Percentiles rank a stretch among this genome's conserved stretches.
These are phyloP conservation scores for Pseudogymnoascus sp. DNA, from an alignment of 2,329 filamentous ascomycete genomes.

Conservation along the genomic window DNA sequence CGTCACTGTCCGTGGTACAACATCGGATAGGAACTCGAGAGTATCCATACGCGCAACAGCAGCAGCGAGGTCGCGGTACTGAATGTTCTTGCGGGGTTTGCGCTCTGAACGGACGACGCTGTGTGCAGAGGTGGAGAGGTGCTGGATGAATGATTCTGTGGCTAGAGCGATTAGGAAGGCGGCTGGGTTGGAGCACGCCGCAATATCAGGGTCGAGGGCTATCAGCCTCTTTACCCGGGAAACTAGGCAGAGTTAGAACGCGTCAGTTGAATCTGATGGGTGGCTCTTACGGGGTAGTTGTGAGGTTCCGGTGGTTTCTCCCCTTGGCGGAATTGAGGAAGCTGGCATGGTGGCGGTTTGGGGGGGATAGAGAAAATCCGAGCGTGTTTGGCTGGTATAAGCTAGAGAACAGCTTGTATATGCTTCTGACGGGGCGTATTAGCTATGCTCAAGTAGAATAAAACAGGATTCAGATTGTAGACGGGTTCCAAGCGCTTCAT, in stretches of 20 bases:
- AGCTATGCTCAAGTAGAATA: not conserved
- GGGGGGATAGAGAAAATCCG: not conserved
- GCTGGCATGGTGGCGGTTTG: slow-evolving; percentile 60
- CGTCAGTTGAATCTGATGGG: not conserved
- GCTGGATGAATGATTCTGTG: slow-evolving; percentile 92
- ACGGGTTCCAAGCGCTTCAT: not conserved
- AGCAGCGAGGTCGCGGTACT: slow-evolving; percentile 87
- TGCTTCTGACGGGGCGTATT: not conserved
- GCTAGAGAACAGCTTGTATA: not conserved
- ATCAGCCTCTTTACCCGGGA: slow-evolving; percentile 96
- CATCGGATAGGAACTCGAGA: slow-evolving; percentile 87
- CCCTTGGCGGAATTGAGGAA: slow-evolving; percentile 67
- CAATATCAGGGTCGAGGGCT: slow-evolving; percentile 74
- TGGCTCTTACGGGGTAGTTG: slow-evolving; percentile 67
- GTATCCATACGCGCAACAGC: slow-evolving; percentile 85
- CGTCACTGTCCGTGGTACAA: slow-evolving; percentile 77
- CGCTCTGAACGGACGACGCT: slow-evolving; percentile 84
- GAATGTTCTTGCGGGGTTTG: slow-evolving; percentile 87
- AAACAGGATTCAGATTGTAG: not conserved
- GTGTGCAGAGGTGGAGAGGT: slow-evolving; percentile 76
- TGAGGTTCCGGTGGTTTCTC: slow-evolving; percentile 77
- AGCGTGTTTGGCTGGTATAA: not conserved
- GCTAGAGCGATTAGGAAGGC: slow-evolving; percentile 90
- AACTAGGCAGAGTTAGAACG: slow-evolving; percentile 44
- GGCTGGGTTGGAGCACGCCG: slow-evolving; percentile 83